These are phyloP conservation scores for Spergularia bocconei DNA, from an alignment of 148 eudicot genomes.

Conservation along the genomic window DNA sequence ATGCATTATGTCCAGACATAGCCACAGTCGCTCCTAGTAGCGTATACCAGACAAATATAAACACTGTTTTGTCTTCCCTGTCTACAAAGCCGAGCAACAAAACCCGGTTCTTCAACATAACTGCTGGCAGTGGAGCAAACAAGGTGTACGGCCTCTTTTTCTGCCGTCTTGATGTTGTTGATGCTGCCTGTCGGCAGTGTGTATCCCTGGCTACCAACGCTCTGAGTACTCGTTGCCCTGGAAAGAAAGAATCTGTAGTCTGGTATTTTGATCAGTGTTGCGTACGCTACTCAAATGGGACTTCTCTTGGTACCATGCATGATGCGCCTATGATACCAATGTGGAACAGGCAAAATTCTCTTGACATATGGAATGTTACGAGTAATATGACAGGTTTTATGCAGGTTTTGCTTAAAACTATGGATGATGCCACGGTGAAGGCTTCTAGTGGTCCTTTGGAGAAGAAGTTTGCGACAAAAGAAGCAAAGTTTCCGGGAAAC, in stretches of 20 bases:
- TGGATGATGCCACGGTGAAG: conserved; percentile 25
- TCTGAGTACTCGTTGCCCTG: conserved; percentile 27
- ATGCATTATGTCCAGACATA: conserved; percentile 32
- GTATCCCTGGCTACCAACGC: conserved; percentile 16
- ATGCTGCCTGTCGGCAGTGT: conserved; percentile 28
- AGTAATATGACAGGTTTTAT: conserved; percentile 28
- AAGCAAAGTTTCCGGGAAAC: conserved; percentile 25
- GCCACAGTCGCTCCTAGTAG: conserved; percentile 13
- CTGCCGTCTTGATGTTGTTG: conserved; percentile 29
- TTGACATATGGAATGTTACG: conserved; percentile 29
- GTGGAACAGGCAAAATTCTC: conserved; percentile 38
- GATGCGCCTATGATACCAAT: conserved; percentile 37
- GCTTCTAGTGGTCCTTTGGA: conserved; percentile 28
- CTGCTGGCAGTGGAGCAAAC: conserved; percentile 25
- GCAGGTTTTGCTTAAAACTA: conserved; percentile 24
- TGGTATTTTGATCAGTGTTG: conserved; percentile 39
- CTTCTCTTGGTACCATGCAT: conserved; percentile 32
- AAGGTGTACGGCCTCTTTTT: conserved; percentile 35
- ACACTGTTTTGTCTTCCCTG: conserved; percentile 25
- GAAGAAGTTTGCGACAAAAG: conserved; percentile 32
- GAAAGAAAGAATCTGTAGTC: conserved; percentile 32
- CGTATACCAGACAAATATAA: conserved; percentile 28
- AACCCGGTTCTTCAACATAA: conserved; percentile 27
- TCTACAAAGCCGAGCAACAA: conserved; percentile 24
- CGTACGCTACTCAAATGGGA: conserved; percentile 25